Percentiles rank a stretch among this genome's conserved stretches.
Conservation (phyloP, 805 yeast species). For the Saturnispora diversa region DNA sequence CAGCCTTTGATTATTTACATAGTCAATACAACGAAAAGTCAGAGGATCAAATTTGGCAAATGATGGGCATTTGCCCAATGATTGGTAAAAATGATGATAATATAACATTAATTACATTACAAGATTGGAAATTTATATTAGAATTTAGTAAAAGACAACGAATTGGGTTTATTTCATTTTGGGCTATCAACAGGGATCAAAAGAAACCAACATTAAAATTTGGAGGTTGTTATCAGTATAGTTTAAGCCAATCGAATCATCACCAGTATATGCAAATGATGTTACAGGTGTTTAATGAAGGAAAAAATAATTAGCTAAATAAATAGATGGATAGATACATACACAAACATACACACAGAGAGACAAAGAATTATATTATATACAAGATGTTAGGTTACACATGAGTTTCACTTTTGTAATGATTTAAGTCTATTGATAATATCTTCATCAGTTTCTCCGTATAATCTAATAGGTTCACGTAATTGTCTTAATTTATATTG, state of each 20-base stretch:
- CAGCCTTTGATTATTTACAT: conserved; percentile 7
- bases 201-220: conserved; percentile 1
- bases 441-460: conserved; percentile 21
- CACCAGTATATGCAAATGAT: conserved; percentile 18
- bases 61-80: conserved; percentile 30
- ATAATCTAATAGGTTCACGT: conserved; percentile 19
- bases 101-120: conserved; percentile 15
- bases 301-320: neutral
- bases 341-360: no score
- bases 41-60: conserved; percentile 18
- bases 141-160: conserved; percentile 15
- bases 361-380: no score
- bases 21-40: neutral
- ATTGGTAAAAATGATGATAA: conserved; percentile 29
- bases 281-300: conserved; percentile 13
- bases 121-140: conserved; percentile 22
- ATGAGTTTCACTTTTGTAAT: conserved; percentile 6
- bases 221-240: conserved; percentile 17
- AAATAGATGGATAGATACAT: conserved; percentile 5
- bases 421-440: conserved; percentile 17
- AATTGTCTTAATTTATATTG: conserved; percentile 18
- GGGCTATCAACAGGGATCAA: conserved; percentile 31
- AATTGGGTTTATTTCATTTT: conserved; percentile 24
- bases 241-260: conserved; percentile 20
- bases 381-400: conserved; percentile 1